phyloP scores from a whole-genome alignment of 1,284 basidiomycete species.

The Rhodotorula sp. region DNA sequence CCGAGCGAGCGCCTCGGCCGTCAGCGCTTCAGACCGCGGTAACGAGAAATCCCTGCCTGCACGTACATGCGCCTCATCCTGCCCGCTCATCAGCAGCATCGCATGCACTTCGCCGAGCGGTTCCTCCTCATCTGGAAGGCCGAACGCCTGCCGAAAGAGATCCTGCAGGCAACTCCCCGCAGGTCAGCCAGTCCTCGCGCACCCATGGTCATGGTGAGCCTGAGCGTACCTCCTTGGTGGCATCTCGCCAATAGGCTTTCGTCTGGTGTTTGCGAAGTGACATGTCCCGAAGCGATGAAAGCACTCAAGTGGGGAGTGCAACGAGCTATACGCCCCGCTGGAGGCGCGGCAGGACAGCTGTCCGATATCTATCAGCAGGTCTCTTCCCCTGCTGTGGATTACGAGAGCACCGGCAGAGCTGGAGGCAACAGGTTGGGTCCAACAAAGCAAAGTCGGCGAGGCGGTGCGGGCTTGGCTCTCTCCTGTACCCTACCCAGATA shows the following conservation, averaged over 20 bases:
- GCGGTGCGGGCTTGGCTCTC: too few species aligned
- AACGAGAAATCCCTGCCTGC: background rate
- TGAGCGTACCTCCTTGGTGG: slow-evolving; percentile 2
- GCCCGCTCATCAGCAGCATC: slow-evolving; percentile 75
- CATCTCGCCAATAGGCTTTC: slow-evolving; percentile 3
- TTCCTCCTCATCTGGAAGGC: slow-evolving; percentile 41
- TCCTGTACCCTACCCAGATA: too few species aligned
- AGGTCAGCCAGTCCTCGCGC: rapidly evolving
- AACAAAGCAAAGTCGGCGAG: too few species aligned
- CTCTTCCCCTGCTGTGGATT: too few species aligned
- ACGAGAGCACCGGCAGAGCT: too few species aligned
- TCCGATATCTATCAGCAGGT: too few species aligned
- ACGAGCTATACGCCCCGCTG: too few species aligned
- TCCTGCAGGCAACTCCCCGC: slow-evolving; percentile 12
- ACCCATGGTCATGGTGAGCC: rapidly evolving
- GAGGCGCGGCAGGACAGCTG: too few species aligned
- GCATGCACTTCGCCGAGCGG: slow-evolving; percentile 70
- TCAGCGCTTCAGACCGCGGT: background rate
- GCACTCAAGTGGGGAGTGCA: too few species aligned
- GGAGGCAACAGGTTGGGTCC: too few species aligned
- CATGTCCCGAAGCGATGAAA: background rate
- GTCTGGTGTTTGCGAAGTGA: slow-evolving; percentile 6
- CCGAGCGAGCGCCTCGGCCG: background rate
- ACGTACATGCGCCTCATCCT: slow-evolving; percentile 88
- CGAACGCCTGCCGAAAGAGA: slow-evolving; percentile 42